phyloP scores from a whole-genome alignment of 1,284 basidiomycete species.

The Fomitopsis palustris region DNA sequence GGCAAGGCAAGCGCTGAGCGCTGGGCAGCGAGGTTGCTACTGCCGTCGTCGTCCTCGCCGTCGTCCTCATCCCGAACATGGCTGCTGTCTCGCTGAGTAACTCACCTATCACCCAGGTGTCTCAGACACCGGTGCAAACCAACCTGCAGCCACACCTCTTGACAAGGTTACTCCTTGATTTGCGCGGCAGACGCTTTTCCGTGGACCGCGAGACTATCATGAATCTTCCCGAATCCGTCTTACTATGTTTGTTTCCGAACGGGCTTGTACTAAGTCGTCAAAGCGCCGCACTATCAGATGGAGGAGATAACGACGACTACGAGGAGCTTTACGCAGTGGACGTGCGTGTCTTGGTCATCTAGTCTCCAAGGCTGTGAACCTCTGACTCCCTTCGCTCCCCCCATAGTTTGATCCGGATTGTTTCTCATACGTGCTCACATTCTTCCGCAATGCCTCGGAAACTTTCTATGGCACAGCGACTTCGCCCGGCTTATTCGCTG shows the following conservation, averaged over 20 bases:
- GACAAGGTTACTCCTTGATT: slow-evolving; percentile 85
- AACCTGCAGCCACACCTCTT: slow-evolving; percentile 81
- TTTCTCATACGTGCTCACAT: slow-evolving; percentile 89
- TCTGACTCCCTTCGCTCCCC: slow-evolving; percentile 10
- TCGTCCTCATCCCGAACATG: slow-evolving; percentile 31
- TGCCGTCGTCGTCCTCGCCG: neutral
- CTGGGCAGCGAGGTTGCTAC: neutral
- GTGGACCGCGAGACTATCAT: slow-evolving; percentile 98
- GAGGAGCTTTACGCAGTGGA: slow-evolving; percentile 96
- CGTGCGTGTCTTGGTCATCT: slow-evolving; percentile 51
- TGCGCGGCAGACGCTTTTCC: slow-evolving; percentile 88
- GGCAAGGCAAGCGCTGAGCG: too few relatives aligned
- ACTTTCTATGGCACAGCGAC: slow-evolving; percentile 88
- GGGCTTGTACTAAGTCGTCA: slow-evolving; percentile 92
- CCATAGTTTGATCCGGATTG: slow-evolving; percentile 93
- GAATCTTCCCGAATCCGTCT: slow-evolving; percentile 96
- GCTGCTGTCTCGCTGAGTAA: slow-evolving; percentile 51
- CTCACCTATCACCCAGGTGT: slow-evolving; percentile 86
- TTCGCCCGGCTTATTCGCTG: slow-evolving; percentile 70
- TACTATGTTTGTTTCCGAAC: slow-evolving; percentile 96
- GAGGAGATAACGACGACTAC: slow-evolving; percentile 79
- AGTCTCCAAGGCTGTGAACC: slow-evolving; percentile 9
- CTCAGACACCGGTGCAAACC: slow-evolving; percentile 66
- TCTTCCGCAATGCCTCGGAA: slow-evolving; percentile 87
- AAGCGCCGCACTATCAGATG: slow-evolving; percentile 69